Conservation (phyloP, 1,139 yeast species). For the Kodamaea sp. region DNA sequence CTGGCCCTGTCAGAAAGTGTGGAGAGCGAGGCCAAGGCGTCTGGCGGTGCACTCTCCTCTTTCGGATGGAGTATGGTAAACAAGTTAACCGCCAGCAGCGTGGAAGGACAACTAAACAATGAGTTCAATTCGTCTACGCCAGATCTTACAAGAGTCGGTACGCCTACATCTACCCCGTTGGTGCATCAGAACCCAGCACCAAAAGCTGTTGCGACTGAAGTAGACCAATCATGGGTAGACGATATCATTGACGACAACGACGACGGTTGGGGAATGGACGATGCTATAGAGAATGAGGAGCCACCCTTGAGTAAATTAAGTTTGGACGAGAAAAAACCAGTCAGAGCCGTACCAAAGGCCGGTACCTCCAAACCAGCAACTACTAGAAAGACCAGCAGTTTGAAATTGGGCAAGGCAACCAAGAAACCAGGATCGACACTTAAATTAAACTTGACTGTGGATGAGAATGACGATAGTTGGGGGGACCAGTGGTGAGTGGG, state of each 20-base stretch:
- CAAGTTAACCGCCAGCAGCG: constrained; percentile 32
- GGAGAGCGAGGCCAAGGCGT: constrained; percentile 2
- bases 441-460: constrained; percentile 41
- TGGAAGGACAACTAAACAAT: constrained; percentile 37
- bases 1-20: constrained; percentile 14
- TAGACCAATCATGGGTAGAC: constrained; percentile 10
- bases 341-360: constrained; percentile 6
- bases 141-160: constrained; percentile 32
- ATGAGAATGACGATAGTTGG: constrained; percentile 52
- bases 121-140: constrained; percentile 46
- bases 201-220: background rate
- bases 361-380: constrained; percentile 10
- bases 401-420: constrained; percentile 30
- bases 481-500: constrained; percentile 29
- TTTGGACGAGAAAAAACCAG: background rate
- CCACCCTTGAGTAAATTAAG: constrained; percentile 4
- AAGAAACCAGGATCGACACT: constrained; percentile 29
- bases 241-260: constrained; percentile 15
- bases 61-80: constrained; percentile 45
- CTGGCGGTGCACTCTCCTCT: constrained; percentile 13
- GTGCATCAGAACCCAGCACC: constrained; percentile 4
- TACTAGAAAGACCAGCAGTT: constrained; percentile 21
- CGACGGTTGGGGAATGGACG: constrained; percentile 24
- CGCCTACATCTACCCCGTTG: constrained; percentile 23
- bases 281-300: constrained; percentile 11